These are phyloP conservation scores for Sphagnum magellanicum DNA, from an alignment of 228 moss, liverwort and hornwort genomes.

Conservation along the genomic window DNA sequence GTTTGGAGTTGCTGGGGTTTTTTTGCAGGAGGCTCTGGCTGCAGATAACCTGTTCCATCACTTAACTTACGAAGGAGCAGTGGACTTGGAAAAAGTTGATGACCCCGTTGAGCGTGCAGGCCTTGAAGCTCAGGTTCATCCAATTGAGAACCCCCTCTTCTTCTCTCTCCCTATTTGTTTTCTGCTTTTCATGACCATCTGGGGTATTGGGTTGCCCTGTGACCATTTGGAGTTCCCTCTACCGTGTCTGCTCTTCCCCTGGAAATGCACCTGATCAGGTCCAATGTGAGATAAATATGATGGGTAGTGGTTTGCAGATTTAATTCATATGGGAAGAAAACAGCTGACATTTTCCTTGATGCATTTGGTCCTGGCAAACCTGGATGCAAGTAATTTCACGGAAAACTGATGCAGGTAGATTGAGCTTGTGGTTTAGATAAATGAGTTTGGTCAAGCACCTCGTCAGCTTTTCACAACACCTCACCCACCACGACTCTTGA, in stretches of 20 bases:
- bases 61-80: constrained; percentile 94
- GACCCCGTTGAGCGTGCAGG: constrained; percentile 87
- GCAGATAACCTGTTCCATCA: constrained; percentile 88
- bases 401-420: neutral
- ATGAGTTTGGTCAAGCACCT: constrained; percentile 97
- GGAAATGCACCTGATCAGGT: too few species aligned
- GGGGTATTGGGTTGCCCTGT: neutral
- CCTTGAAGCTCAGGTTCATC: constrained; percentile 87
- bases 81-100: constrained; percentile 83
- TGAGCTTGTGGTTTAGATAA: constrained; percentile 45
- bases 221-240: too few species aligned
- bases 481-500: constrained; percentile 68
- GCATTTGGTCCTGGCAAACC: neutral
- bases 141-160: neutral
- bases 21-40: constrained; percentile 82
- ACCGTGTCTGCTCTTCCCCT: too few species aligned
- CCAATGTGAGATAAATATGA: neutral
- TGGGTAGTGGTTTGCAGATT: neutral
- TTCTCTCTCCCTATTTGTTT: neutral
- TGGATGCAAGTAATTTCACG: neutral
- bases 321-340: neutral
- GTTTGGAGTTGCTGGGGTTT: neutral
- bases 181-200: neutral
- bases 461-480: constrained; percentile 73
- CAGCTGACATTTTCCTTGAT: neutral